Conservation (phyloP, 2,329 filamentous ascomycete species). For the Talaromyces sp. region DNA sequence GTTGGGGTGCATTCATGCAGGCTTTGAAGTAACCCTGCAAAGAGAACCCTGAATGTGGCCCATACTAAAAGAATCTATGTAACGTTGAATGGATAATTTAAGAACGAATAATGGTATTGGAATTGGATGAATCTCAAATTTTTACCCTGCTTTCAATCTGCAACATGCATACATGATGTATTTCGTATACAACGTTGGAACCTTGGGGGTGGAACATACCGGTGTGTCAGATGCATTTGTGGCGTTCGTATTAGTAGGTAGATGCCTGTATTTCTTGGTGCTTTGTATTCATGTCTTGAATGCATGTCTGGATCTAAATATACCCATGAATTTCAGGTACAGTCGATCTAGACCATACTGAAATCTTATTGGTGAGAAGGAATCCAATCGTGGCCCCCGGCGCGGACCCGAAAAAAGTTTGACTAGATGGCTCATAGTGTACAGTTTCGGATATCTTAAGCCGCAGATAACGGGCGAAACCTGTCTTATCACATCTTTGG, state of each 20-base stretch:
- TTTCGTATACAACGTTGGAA: background rate
- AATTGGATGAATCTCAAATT: background rate
- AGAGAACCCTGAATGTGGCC: background rate
- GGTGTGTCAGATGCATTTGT: conserved; percentile 2
- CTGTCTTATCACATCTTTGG: conserved; percentile 1
- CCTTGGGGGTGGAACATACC: background rate
- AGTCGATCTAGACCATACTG: no score
- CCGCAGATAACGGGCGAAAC: conserved; percentile 1
- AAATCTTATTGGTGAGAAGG: no score
- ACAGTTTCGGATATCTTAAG: background rate
- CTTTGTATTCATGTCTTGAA: no score
- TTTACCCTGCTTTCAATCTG: background rate
- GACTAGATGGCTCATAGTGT: background rate
- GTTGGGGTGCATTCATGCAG: conserved; percentile 1
- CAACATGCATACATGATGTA: background rate
- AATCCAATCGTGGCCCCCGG: no score
- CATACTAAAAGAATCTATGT: no score
- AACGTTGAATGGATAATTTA: background rate
- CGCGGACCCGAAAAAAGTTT: background rate
- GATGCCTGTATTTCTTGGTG: background rate
- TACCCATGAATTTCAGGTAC: no score
- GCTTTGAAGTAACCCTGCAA: background rate
- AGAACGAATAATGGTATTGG: background rate
- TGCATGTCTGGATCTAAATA: no score
- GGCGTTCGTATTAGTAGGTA: background rate